phyloP scores from a whole-genome alignment of 768 basidiomycete genomes.

The Boletellus ananiceps region DNA sequence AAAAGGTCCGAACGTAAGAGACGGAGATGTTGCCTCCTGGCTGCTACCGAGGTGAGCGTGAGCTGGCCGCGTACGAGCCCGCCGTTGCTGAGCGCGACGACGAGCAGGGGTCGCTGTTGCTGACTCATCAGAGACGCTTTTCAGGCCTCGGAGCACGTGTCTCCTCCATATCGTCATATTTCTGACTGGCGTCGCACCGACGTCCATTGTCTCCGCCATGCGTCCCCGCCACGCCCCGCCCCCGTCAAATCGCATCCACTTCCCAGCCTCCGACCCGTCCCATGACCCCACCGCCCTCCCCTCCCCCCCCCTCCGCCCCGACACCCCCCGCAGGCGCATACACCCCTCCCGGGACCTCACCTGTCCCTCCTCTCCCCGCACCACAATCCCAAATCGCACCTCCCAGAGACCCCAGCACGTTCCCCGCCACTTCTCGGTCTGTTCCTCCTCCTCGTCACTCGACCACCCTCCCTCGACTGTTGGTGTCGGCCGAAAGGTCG shows the following conservation, averaged over 20 bases:
- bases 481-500: slow-evolving; percentile 77
- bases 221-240: background rate
- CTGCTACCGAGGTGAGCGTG: slow-evolving; percentile 17
- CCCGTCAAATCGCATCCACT: background rate
- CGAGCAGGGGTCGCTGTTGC: slow-evolving; percentile 9
- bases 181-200: background rate
- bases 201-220: background rate
- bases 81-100: slow-evolving; percentile 12
- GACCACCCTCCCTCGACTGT: slow-evolving; percentile 7
- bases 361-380: slow-evolving; percentile 28
- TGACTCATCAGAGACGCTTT: slow-evolving; percentile 30
- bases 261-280: slow-evolving; percentile 3
- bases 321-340: slow-evolving; percentile 21
- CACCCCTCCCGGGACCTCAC: slow-evolving; percentile 31
- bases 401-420: slow-evolving; percentile 32
- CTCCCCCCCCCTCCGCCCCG: slow-evolving; percentile 30
- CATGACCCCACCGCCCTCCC: background rate
- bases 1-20: slow-evolving; percentile 23
- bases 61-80: background rate
- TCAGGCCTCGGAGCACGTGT: slow-evolving; percentile 31
- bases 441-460: slow-evolving; percentile 21
- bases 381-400: background rate
- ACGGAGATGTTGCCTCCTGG: slow-evolving; percentile 10
- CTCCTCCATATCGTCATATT: slow-evolving; percentile 32
- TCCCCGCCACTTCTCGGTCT: slow-evolving; percentile 31